Percentiles rank a stretch among this genome's conserved stretches.
These are phyloP conservation scores for Phytophthora litchii DNA, from an alignment of 352 stramenopile genomes.

Conservation along the genomic window DNA sequence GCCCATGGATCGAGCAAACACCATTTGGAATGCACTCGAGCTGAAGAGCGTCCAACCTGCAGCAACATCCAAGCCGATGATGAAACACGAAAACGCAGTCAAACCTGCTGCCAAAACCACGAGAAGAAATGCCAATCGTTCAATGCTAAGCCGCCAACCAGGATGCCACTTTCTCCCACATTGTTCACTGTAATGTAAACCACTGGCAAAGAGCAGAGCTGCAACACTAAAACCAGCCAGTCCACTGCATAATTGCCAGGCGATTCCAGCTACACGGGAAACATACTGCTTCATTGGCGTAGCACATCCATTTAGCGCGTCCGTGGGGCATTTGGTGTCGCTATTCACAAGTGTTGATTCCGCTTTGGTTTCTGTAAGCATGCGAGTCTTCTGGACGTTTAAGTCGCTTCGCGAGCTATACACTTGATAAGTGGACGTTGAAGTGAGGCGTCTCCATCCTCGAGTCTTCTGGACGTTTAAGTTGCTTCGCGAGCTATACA, in stretches of 20 bases:
- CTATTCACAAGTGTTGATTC: conserved; percentile 7
- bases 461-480: conserved; percentile 4
- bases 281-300: conserved; percentile 43
- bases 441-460: too few relatives aligned
- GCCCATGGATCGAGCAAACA: conserved; percentile 51
- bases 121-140: conserved; percentile 17
- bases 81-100: conserved; percentile 32
- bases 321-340: conserved; percentile 7
- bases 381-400: conserved; percentile 2
- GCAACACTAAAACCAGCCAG: conserved; percentile 22
- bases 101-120: conserved; percentile 33
- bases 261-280: conserved; percentile 22
- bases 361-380: conserved; percentile 20
- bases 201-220: conserved; percentile 18
- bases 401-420: conserved; percentile 18
- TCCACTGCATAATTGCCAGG: conserved; percentile 27
- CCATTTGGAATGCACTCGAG: conserved; percentile 51
- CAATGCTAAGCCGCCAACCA: conserved; percentile 22
- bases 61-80: conserved; percentile 50
- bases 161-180: conserved; percentile 20
- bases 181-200: conserved; percentile 11
- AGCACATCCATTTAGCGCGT: conserved; percentile 30
- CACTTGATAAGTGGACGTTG: conserved; percentile 21
- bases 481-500: conserved; percentile 20
- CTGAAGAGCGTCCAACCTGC: conserved; percentile 46